phyloP scores from a whole-genome alignment of 345 rosid species.

The Microthlaspi erraticum region DNA sequence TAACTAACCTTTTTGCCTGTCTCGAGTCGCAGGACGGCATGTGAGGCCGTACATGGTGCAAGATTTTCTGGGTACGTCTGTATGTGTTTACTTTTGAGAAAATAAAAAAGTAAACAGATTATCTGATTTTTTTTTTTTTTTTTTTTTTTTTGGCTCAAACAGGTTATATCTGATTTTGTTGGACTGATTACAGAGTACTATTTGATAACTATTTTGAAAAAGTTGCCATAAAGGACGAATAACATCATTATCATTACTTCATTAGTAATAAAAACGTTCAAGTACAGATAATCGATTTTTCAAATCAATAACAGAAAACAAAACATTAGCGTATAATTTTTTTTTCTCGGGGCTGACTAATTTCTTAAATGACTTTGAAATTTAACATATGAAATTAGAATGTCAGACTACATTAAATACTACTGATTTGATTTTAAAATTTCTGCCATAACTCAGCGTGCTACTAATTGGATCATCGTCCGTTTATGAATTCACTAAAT shows the following conservation, averaged over 20 bases:
- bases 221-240: not conserved
- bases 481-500: not conserved
- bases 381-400: not conserved
- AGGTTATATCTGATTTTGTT: slow-evolving; percentile 17
- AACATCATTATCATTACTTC: slow-evolving; percentile 5
- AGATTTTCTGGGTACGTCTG: slow-evolving; percentile 41
- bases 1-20: slow-evolving; percentile 34
- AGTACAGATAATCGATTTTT: not conserved
- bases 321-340: not conserved
- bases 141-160: too few species aligned
- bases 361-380: not conserved
- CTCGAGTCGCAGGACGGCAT: slow-evolving; percentile 34
- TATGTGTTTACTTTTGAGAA: slow-evolving; percentile 34
- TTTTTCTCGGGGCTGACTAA: not conserved
- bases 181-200: slow-evolving; percentile 23
- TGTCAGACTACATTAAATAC: not conserved
- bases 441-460: too few species aligned
- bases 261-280: not conserved
- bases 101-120: slow-evolving; percentile 12
- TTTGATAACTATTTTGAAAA: slow-evolving; percentile 7
- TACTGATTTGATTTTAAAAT: not conserved
- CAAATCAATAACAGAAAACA: not conserved
- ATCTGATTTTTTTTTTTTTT: slow-evolving; percentile 14
- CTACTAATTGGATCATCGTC: not conserved
- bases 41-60: slow-evolving; percentile 50